phyloP scores from a whole-genome alignment of 2,329 filamentous ascomycete genomes.

The Sclerotinia subarctica region DNA sequence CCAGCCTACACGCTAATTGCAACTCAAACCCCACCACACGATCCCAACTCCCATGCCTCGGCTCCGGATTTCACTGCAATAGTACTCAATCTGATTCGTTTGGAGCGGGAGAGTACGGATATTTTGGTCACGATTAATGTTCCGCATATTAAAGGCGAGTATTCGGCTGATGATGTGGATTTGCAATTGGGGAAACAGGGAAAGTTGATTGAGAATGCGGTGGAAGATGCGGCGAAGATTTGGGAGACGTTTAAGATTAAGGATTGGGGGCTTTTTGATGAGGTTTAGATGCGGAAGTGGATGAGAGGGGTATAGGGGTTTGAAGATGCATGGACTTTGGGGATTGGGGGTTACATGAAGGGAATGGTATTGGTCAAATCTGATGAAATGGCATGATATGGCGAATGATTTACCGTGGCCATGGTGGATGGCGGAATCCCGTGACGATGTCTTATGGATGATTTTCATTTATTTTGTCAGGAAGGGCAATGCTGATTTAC shows the following conservation, averaged over 20 bases:
- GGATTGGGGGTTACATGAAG: neutral
- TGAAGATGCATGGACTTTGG: neutral
- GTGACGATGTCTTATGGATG: neutral
- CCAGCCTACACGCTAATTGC: conserved; percentile 70
- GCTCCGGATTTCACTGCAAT: conserved; percentile 64
- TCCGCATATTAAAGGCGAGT: conserved; percentile 73
- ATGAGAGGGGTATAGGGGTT: neutral
- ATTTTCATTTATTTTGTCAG: conserved; percentile 1
- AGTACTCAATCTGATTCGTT: conserved; percentile 71
- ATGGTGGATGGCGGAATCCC: neutral
- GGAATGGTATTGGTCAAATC: neutral
- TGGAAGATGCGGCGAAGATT: conserved; percentile 65
- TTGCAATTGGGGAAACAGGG: conserved; percentile 62
- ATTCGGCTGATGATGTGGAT: conserved; percentile 69
- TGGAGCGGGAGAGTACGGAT: conserved; percentile 74
- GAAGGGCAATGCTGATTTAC: neutral
- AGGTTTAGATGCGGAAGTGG: conserved; percentile 29
- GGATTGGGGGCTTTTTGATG: conserved; percentile 68
- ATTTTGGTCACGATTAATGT: conserved; percentile 85
- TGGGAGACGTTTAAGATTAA: conserved; percentile 72
- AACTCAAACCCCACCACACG: conserved; percentile 51
- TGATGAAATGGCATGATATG: neutral
- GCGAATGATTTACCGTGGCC: neutral
- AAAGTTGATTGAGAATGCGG: conserved; percentile 63
- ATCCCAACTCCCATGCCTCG: conserved; percentile 37